Base-by-base conservation (phyloP, 805 yeast genomes). In the Wickerhamiella australiensis region DNA sequence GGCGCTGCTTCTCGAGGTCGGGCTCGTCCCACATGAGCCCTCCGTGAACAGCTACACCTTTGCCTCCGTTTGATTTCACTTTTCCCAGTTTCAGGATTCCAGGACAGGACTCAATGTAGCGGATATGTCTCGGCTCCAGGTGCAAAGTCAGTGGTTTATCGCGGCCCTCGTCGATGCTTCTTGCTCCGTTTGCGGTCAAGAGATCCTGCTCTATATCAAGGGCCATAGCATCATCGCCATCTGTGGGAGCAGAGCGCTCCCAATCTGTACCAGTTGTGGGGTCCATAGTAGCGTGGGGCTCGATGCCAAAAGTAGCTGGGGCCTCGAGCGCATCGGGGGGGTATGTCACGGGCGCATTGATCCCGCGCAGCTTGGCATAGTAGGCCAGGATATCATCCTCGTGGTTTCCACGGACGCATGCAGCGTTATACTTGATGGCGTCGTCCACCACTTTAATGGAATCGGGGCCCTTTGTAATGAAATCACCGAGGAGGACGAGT, bases 351-450 rank as follows among this genome's bases (percentile, higher is more conserved):
- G 65, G 66, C 7, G 40, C 44, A 2, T 55, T 53, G 26, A 78
- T 64, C 22, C 75, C 74, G 63, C 78, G 87, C 57, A 68, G 73
- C 52, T 66, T 76, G 21, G 80, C 77, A 59, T 85, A 85, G 58
- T 79, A 67, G 49, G 78, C 72, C 55, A 88, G 60, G 9, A 82
- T 74, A 53, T 78, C 79, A 53, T 80, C 71, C 64, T 88, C 97
- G 64, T 90, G 96, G 67, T 88, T 88, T 0, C 97, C 96, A 52
- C 92, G 67, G 2, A 88, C 77, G 61, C 95, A 87, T 49, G 76
- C 78, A 13, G 84, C 74, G 13, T 75, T 67, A 56, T 78, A 61
- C 20, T 76, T 68, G 29, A 80, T 69, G 17, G 84, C 79, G 58
- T 65, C 80, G 52, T 86, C 80, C 9, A 87, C 61, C 2, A 86